These are phyloP conservation scores for Mortierella sp. DNA, from an alignment of 371 early-diverging fungal genomes.

Conservation along the genomic window DNA sequence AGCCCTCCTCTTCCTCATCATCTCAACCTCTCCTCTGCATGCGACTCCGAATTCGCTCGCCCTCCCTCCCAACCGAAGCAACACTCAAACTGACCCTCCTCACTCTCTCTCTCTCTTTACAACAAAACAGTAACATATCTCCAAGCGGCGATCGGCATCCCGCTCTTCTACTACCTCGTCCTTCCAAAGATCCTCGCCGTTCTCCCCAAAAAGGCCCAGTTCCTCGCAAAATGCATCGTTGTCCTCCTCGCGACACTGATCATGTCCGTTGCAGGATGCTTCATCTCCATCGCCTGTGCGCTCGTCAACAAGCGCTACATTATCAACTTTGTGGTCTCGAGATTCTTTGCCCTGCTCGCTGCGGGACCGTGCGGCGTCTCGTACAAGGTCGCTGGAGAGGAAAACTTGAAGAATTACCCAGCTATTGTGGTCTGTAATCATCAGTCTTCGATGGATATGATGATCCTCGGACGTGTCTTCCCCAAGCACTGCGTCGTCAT, in stretches of 20 bases:
- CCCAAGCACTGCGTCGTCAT: constrained; percentile 81
- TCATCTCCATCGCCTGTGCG: constrained; percentile 51
- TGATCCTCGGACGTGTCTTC: constrained; percentile 79
- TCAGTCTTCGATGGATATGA: constrained; percentile 87
- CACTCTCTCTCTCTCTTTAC: not conserved
- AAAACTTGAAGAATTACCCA: constrained; percentile 69
- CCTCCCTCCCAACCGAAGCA: not conserved
- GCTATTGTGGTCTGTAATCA: constrained; percentile 89
- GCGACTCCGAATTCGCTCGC: not conserved
- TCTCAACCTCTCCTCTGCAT: not conserved
- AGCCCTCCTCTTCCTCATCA: not conserved
- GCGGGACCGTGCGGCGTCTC: constrained; percentile 68
- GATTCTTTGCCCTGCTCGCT: constrained; percentile 65
- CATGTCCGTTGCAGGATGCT: constrained; percentile 53
- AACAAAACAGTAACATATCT: not conserved
- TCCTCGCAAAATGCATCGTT: constrained; percentile 36
- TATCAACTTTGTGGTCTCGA: constrained; percentile 75
- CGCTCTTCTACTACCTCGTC: constrained; percentile 22
- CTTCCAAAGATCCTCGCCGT: constrained; percentile 37
- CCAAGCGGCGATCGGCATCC: constrained; percentile 19
- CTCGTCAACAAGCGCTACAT: constrained; percentile 56
- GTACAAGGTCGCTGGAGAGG: constrained; percentile 73
- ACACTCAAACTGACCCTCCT: not conserved
- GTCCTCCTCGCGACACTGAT: constrained; percentile 35
- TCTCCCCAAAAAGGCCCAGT: constrained; percentile 45